A percentile compares a stretch with the other conserved stretches of the same genome.
These are phyloP conservation scores for Ilex paraguariensis DNA, from an alignment of 305 asterid genomes.

Conservation along the genomic window DNA sequence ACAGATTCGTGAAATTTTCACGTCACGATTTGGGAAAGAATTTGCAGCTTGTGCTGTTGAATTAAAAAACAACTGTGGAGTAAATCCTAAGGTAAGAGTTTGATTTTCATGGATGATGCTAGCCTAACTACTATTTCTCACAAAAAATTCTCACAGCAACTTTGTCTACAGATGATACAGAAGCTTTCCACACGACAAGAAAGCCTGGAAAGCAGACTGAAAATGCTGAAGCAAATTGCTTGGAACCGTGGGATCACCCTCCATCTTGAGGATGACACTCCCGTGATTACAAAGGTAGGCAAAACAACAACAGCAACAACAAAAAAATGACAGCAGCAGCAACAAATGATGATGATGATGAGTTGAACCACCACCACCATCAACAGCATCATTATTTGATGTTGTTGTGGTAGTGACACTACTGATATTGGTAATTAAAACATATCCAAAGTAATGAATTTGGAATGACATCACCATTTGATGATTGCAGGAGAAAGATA, in stretches of 20 bases:
- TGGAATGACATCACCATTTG: background rate
- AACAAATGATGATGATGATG: too few species aligned
- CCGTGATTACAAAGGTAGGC: background rate
- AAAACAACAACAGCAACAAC: background rate
- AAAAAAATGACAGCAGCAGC: too few species aligned
- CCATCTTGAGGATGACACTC: background rate
- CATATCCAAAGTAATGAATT: too few species aligned
- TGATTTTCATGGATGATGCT: background rate
- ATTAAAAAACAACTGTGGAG: conserved; percentile 30
- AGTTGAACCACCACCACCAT: too few species aligned
- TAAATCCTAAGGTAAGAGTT: conserved; percentile 37
- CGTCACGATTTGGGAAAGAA: conserved; percentile 36
- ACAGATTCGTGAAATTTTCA: conserved; percentile 37
- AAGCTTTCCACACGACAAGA: conserved; percentile 9
- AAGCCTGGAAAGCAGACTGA: conserved; percentile 6
- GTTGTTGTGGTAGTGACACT: too few species aligned
- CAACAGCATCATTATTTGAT: too few species aligned
- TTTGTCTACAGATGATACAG: conserved; percentile 8
- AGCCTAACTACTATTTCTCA: background rate
- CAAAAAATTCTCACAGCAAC: too few species aligned
- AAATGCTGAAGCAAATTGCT: conserved; percentile 9
- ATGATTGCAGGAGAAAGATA: background rate
- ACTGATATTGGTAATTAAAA: too few species aligned
- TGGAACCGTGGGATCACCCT: conserved; percentile 9
- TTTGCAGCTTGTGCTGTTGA: conserved; percentile 36